Percentiles rank a stretch among this genome's conserved stretches.
Evolutionary conservation across 495 filamentous ascomycete genomes (phyloP).

Genomic region (Annulohypoxylon stygium): DNA sequence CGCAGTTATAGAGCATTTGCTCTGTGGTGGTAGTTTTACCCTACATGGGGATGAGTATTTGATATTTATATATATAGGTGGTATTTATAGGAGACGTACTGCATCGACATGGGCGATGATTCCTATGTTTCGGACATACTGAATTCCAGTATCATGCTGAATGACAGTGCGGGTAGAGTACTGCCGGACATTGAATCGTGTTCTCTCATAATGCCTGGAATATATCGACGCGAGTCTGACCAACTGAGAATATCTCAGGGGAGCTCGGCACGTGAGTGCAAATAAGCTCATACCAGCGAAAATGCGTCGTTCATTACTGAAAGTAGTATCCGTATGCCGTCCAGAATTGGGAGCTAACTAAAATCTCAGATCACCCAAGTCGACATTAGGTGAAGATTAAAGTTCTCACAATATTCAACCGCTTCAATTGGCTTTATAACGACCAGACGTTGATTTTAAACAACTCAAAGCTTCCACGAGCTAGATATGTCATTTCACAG

Average conservation of each 20-base stretch:
- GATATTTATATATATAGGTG: slow-evolving; percentile 17
- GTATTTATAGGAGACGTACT: slow-evolving; percentile 59
- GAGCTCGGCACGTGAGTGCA: slow-evolving; percentile 43
- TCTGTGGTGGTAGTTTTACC: slow-evolving; percentile 99
- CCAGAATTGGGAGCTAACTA: neutral
- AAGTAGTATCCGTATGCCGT: neutral
- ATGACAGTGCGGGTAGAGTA: slow-evolving; percentile 19
- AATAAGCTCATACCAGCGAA: slow-evolving; percentile 48
- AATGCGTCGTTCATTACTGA: slow-evolving; percentile 23
- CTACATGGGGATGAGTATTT: slow-evolving; percentile 54
- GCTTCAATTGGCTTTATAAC: slow-evolving; percentile 7
- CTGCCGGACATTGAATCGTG: slow-evolving; percentile 22
- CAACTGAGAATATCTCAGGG: slow-evolving; percentile 42
- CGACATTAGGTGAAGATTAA: neutral
- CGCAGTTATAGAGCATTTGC: slow-evolving; percentile 98
- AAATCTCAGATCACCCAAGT: neutral
- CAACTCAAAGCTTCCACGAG: neutral
- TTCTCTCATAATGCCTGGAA: slow-evolving; percentile 22
- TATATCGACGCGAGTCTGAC: slow-evolving; percentile 27
- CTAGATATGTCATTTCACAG: neutral
- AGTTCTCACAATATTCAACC: neutral
- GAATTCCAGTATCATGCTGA: slow-evolving; percentile 54
- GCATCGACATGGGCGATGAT: slow-evolving; percentile 99
- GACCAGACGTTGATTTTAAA: neutral
- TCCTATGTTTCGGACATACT: slow-evolving; percentile 89